Evolutionary conservation across 176 grass and related monocot species (phyloP), one percentile per base, ranked within the genome.

Genomic region (Aegilops umbellulata): DNA sequence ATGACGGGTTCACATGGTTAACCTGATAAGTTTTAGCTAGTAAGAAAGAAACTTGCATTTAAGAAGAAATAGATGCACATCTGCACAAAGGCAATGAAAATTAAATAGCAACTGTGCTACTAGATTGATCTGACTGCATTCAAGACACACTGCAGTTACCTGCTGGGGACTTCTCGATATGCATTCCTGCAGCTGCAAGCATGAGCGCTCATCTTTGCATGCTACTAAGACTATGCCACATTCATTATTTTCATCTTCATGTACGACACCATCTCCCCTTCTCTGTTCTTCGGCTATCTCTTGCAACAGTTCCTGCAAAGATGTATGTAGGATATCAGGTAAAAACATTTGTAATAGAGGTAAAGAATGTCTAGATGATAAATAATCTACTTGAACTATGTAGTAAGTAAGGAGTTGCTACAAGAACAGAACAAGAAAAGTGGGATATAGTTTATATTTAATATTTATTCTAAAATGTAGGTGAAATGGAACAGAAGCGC

Each of bases 161-260:
- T 92, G 86, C 60, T 86, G 90, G 34, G 88, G 69, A 38, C 86
- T 82, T 89, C 86, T 98, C 49, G 81, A 87, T 80, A 98, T 92
- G 84, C 91, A 98, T 81, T 92, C 93, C 81, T 95, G 88, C 68
- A 98, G 88, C 72, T 98, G 93, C 90, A 98, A 86, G 60, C 96
- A 95, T 86, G 96, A 90, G 23, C 86, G 58, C 61, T 98, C 96
- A 83, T 98, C 93, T 92, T 98, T 98, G 84, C 96, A 98, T 85
- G 91, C 88, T 79, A 98, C 90, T 77, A 95, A 83, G 85, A 98
- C 87, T 83, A 86, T 91, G 79, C 91, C 86, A 65, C 47, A 92
- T 51, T 79, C 60, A 74, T 87, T 68, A 76, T 47, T 78, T 85
- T 39, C 76, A 63, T 88, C 86, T 76, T 87, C 78, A 78, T 34